Conservation (phyloP, 2,329 filamentous ascomycete genomes). For the Cladosporium sp. region DNA sequence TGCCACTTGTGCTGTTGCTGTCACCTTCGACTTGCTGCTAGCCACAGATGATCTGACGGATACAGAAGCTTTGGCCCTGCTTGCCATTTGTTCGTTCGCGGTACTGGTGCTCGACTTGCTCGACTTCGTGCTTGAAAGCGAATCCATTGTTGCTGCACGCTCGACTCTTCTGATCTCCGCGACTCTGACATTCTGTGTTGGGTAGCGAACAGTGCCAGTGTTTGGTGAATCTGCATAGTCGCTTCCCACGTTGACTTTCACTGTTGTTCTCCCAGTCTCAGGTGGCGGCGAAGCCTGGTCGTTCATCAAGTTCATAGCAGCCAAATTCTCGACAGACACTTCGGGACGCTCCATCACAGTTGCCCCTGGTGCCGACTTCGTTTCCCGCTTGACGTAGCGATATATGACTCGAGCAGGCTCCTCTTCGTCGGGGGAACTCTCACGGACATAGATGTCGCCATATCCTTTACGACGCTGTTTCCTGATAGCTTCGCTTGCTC, state of each 20-base stretch:
- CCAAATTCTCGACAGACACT: slow-evolving; percentile 19
- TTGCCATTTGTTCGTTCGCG: neutral
- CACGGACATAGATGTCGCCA: slow-evolving; percentile 3
- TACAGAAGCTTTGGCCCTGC: neutral
- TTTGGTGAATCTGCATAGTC: neutral
- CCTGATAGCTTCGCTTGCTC: neutral
- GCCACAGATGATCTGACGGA: neutral
- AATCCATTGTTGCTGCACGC: neutral
- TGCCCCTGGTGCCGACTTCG: slow-evolving; percentile 7
- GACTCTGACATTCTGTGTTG: neutral
- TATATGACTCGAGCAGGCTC: slow-evolving; percentile 16
- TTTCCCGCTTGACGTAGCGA: slow-evolving; percentile 19
- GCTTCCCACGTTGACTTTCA: neutral
- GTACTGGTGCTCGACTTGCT: neutral
- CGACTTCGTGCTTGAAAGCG: neutral
- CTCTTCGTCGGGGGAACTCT: slow-evolving; percentile 6
- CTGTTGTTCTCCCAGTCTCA: neutral
- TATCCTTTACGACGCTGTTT: slow-evolving; percentile 12
- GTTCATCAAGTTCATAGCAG: slow-evolving; percentile 22
- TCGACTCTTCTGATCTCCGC: neutral
- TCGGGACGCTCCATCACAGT: slow-evolving; percentile 9
- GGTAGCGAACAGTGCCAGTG: neutral
- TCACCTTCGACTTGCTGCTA: slow-evolving; percentile 3
- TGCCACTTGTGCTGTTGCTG: slow-evolving; percentile 2
- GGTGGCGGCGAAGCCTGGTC: slow-evolving; percentile 3